phyloP scores from a whole-genome alignment of 441 rosid species.

The Metrosideros polymorpha region DNA sequence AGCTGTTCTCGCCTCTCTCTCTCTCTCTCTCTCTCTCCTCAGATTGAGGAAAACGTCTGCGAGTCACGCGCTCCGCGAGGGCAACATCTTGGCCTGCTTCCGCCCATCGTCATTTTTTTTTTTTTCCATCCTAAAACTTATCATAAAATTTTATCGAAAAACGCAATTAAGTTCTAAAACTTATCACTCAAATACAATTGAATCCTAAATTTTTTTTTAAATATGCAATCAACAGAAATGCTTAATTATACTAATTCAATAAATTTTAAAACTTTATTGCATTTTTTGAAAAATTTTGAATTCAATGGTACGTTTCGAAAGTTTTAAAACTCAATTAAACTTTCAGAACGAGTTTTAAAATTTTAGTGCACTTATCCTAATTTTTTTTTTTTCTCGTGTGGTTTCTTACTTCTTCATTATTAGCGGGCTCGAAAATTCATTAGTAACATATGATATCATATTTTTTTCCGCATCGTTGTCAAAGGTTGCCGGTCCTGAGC shows the following conservation, averaged over 20 bases:
- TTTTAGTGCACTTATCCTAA: accelerated
- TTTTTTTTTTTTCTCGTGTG: neutral
- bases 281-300: no score
- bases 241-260: no score
- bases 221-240: no score
- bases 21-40: neutral
- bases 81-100: neutral
- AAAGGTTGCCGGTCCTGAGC: neutral
- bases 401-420: neutral
- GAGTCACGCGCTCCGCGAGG: neutral
- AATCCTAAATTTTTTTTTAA: no score
- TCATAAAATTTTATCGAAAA: no score
- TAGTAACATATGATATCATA: neutral
- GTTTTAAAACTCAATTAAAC: no score
- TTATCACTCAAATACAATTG: no score
- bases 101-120: neutral
- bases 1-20: neutral
- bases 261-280: no score
- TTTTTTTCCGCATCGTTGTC: neutral
- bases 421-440: neutral
- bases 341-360: no score
- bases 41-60: neutral
- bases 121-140: no score
- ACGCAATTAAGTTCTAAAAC: no score
- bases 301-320: no score